Percentiles rank a stretch among this genome's conserved stretches.
phyloP scores from a whole-genome alignment of 306 rosid genomes.

The Pyrus betulifolia region DNA sequence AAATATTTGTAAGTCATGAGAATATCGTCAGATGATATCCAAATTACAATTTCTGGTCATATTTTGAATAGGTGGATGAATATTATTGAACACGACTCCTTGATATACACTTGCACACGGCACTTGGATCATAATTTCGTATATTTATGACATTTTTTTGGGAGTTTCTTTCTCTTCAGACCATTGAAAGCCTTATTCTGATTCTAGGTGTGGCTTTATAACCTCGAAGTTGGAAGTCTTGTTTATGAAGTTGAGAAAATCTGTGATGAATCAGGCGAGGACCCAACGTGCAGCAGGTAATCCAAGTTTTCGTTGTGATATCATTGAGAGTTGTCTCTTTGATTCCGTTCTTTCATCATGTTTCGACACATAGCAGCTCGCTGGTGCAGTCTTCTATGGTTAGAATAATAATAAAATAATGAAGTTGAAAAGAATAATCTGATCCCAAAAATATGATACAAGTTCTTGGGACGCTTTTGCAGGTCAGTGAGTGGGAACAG shows the following conservation, averaged over 20 bases:
- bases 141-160: neutral
- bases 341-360: neutral
- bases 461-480: conserved; percentile 28
- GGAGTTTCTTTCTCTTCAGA: neutral
- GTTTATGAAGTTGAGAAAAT: conserved; percentile 58
- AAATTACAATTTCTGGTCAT: neutral
- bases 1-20: neutral
- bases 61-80: neutral
- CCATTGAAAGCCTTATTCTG: conserved; percentile 15
- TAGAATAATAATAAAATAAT: neutral
- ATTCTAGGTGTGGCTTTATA: conserved; percentile 82
- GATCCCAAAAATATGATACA: conserved; percentile 8
- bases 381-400: neutral
- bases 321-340: neutral
- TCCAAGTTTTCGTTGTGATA: neutral
- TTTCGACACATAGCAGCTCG: neutral
- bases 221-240: conserved; percentile 68
- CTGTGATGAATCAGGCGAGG: conserved; percentile 91
- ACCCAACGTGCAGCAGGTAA: conserved; percentile 93
- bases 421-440: neutral
- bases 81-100: neutral
- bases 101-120: neutral
- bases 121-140: neutral
- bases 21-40: neutral
- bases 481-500: conserved; percentile 89